Evolutionary conservation across 2,329 filamentous ascomycete species (phyloP).

Genomic region (Fusarium floridanum): DNA sequence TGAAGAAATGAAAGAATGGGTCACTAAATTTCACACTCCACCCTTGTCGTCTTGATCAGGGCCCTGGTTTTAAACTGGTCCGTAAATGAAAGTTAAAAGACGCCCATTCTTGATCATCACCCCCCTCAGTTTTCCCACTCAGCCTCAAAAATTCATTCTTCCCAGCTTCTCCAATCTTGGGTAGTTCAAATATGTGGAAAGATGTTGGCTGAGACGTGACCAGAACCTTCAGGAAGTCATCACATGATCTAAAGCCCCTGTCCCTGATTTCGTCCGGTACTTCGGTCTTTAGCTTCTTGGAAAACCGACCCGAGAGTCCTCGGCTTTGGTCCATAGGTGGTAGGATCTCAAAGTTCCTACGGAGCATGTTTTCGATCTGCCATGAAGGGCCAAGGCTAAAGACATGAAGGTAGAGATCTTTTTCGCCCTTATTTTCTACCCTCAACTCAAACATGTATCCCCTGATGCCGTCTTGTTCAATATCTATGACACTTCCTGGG

Average conservation of each 20-base stretch:
- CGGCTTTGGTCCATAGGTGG: not conserved
- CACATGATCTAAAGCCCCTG: not conserved
- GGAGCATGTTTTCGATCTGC: slow-evolving; percentile 2
- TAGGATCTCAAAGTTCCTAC: not conserved
- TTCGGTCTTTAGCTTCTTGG: slow-evolving; percentile 13
- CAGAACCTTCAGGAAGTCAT: slow-evolving; percentile 26
- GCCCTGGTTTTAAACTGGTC: not conserved
- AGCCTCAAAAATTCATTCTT: not conserved
- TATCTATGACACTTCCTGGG: not conserved
- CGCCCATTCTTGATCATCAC: not conserved
- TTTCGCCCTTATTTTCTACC: not conserved
- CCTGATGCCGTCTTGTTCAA: not conserved
- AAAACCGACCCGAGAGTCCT: not conserved
- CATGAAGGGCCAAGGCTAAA: slow-evolving; percentile 9
- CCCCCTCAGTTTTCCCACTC: not conserved
- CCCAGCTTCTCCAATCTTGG: not conserved
- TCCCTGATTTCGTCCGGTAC: not conserved
- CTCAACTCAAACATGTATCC: not conserved
- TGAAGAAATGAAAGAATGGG: not conserved
- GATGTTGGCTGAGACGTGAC: slow-evolving; percentile 30
- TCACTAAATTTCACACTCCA: not conserved
- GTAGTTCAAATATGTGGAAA: slow-evolving; percentile 21
- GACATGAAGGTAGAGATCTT: slow-evolving; percentile 2
- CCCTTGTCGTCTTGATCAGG: no score
- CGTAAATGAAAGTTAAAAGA: slow-evolving; percentile 5